Base-by-base conservation (phyloP, 495 filamentous ascomycete species). In the Penicillium subrubescens region DNA sequence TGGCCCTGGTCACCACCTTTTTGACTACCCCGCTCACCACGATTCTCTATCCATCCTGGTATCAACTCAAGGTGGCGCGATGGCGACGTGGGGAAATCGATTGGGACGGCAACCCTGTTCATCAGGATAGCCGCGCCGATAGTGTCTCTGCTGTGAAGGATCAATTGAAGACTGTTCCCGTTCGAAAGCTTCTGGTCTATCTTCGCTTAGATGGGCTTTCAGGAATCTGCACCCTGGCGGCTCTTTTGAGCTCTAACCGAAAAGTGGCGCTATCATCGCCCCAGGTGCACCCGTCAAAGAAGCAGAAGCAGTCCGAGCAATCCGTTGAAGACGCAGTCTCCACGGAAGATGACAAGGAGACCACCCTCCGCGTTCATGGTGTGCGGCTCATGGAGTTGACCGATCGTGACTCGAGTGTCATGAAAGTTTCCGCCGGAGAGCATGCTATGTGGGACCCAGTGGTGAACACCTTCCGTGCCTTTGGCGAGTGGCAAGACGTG, bases 71-170 rank as follows among this genome's bases (percentile, higher is more conserved):
- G 77, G 82, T 97, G 7, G 92, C 92, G 41, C 87, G 88, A n/a
- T 97, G 91, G 91, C 90, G 91, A 64, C 86, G 88, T 12, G 95
- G 94, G 17, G 94, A 97, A 71, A 96, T 97, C 56, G 91, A 97
- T 71, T 96, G 94, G 95, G 89, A 96, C 59, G 93, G 88, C 17
- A 91, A 88, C 39, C 76, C 82, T 1, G 64, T 89, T 1, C 72
- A 80, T 10, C 19, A 52, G 0, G 81, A 80, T 17, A 70, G 73
- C 25, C 70, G 80, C 1, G 77, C 71, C 33, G 74, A 79, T 14
- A 73, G 75, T 52, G 66, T 79, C 8, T 67, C 75, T 5, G 62
- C 64, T 15, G 86, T 55, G 77, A 89, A 83, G 69, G 76, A 77
- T 35, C 75, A 80, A 23, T 39, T 76, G 3, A 68, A 72, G 23